Percentiles rank a stretch among this genome's conserved stretches.
phyloP scores from a whole-genome alignment of 2,329 filamentous ascomycete species.

The Coniella lustricola region DNA sequence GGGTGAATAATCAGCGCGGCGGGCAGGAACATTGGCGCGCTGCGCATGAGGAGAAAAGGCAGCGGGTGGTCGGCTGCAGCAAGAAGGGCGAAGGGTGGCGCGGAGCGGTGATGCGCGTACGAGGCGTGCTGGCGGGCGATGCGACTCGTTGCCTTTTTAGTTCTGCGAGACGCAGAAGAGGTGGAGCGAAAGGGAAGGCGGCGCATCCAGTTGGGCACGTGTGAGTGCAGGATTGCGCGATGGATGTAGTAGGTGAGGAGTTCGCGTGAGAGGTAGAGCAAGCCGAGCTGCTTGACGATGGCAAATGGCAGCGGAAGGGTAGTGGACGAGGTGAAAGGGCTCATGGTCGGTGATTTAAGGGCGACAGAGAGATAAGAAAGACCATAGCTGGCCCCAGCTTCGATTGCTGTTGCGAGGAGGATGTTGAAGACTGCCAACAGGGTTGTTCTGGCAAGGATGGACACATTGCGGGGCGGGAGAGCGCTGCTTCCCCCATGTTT shows the following conservation, averaged over 20 bases:
- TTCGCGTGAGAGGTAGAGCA: slow-evolving; percentile 43
- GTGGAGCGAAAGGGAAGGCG: slow-evolving; percentile 20
- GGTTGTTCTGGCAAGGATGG: slow-evolving; percentile 26
- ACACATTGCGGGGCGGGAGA: slow-evolving; percentile 38
- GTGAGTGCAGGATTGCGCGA: slow-evolving; percentile 59
- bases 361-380: slow-evolving; percentile 27
- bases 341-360: slow-evolving; percentile 11
- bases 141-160: slow-evolving; percentile 19
- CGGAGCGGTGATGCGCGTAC: slow-evolving; percentile 45
- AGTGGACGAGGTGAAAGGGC: slow-evolving; percentile 41
- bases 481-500: slow-evolving; percentile 56
- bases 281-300: slow-evolving; percentile 40
- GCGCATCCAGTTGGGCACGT: slow-evolving; percentile 6
- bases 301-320: slow-evolving; percentile 47
- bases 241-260: slow-evolving; percentile 68
- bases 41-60: slow-evolving; percentile 54
- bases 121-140: slow-evolving; percentile 35
- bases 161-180: neutral
- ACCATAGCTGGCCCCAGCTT: slow-evolving; percentile 34
- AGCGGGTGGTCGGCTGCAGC: slow-evolving; percentile 63
- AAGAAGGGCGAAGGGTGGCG: slow-evolving; percentile 54
- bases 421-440: slow-evolving; percentile 39
- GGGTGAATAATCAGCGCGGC: slow-evolving; percentile 58
- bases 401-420: slow-evolving; percentile 33
- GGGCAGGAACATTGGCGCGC: slow-evolving; percentile 60